Percentiles rank a stretch among this genome's conserved stretches.
These are phyloP conservation scores for Myochromella boudieri DNA, from an alignment of 768 basidiomycete genomes.

Conservation along the genomic window DNA sequence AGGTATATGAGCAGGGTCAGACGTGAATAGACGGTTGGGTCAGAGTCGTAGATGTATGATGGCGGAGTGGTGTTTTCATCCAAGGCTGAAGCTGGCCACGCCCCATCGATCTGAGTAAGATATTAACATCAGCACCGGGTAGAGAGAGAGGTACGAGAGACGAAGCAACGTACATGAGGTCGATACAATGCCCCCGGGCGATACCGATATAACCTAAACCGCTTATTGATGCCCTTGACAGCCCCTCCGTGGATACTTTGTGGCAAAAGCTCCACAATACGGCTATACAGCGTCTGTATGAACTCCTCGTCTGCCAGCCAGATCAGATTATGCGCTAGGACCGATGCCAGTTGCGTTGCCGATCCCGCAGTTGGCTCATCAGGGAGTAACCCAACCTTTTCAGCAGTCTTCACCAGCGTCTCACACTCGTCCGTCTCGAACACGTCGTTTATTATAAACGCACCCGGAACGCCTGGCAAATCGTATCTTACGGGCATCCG, in stretches of 20 bases:
- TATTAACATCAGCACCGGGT: neutral
- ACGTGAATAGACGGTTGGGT: conserved; percentile 45
- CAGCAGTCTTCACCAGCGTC: conserved; percentile 42
- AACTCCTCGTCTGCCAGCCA: conserved; percentile 52
- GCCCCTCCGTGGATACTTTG: conserved; percentile 38
- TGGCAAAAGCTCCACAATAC: conserved; percentile 43
- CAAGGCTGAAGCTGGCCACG: conserved; percentile 51
- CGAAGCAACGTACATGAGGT: conserved; percentile 35
- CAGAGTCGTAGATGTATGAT: conserved; percentile 49
- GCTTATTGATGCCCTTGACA: conserved; percentile 47
- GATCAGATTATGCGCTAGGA: conserved; percentile 49
- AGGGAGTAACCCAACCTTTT: conserved; percentile 46
- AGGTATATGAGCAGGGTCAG: conserved; percentile 52
- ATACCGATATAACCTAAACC: conserved; percentile 54
- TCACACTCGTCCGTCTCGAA: conserved; percentile 44
- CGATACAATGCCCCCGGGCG: conserved; percentile 47
- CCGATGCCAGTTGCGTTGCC: conserved; percentile 41
- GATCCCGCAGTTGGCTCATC: conserved; percentile 51
- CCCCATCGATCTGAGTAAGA: conserved; percentile 47
- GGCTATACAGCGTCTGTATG: conserved; percentile 35
- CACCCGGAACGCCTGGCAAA: conserved; percentile 45
- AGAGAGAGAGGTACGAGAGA: neutral
- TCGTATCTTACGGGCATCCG: conserved; percentile 32
- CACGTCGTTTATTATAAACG: conserved; percentile 48
- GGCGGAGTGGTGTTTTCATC: conserved; percentile 37